phyloP scores from a whole-genome alignment of 2,329 filamentous ascomycete species.

The Teratosphaeria epicoccoides region DNA sequence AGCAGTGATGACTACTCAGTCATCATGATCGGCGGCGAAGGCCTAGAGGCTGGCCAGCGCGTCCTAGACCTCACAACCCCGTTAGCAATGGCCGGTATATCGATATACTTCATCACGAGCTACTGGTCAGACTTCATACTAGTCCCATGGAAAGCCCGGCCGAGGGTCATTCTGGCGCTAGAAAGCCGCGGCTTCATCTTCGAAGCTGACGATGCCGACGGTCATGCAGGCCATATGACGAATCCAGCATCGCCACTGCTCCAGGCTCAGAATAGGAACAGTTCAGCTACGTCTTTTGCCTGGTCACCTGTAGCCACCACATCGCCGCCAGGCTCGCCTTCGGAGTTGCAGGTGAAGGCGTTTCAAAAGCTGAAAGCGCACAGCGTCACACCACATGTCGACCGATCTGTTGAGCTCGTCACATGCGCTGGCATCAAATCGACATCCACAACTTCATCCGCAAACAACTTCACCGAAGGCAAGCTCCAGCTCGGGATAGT shows the following conservation, averaged over 20 bases:
- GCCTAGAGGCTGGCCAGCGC: slow-evolving; percentile 79
- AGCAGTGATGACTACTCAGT: slow-evolving; percentile 77
- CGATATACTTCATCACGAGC: slow-evolving; percentile 97
- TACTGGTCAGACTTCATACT: slow-evolving; percentile 98
- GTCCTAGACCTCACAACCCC: slow-evolving; percentile 88
- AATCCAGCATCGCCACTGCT: slow-evolving; percentile 46
- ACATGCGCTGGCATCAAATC: slow-evolving; percentile 64
- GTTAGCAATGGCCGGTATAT: slow-evolving; percentile 80
- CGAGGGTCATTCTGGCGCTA: slow-evolving; percentile 65
- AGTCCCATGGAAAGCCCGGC: slow-evolving; percentile 64
- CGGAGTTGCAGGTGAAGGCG: slow-evolving; percentile 71
- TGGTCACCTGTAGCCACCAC: slow-evolving; percentile 49
- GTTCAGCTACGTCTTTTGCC: slow-evolving; percentile 34
- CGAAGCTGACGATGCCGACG: slow-evolving; percentile 46
- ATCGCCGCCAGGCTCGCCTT: slow-evolving; percentile 61
- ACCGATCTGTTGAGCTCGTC: slow-evolving; percentile 58
- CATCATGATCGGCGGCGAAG: slow-evolving; percentile 80
- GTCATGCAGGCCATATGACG: slow-evolving; percentile 36
- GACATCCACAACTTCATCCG: slow-evolving; percentile 20
- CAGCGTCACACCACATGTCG: slow-evolving; percentile 62
- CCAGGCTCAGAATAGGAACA: slow-evolving; percentile 39
- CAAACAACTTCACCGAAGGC: slow-evolving; percentile 28
- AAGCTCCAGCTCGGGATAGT: slow-evolving; percentile 38
- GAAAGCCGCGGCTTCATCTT: slow-evolving; percentile 75
- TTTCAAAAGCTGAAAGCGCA: slow-evolving; percentile 74